Evolutionary conservation across 306 rosid genomes (phyloP).

Genomic region (Cucurbita maxima): DNA sequence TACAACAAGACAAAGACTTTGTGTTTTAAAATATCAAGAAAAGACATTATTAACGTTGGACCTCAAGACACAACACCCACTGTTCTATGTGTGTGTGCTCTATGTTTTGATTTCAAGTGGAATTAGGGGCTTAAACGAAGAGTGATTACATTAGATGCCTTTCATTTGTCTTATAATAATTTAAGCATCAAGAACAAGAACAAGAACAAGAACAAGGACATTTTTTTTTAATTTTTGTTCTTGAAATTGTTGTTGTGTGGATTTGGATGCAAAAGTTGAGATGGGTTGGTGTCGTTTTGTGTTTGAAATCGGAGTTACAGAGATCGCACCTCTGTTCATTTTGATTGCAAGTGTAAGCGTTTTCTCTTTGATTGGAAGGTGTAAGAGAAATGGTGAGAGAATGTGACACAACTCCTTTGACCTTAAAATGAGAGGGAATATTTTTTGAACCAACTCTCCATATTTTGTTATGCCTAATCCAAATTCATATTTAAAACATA

Average conservation of each 20-base stretch:
- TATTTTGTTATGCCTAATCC: no score
- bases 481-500: no score
- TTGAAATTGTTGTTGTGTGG: background rate
- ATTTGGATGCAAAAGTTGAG: background rate
- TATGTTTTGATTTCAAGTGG: background rate
- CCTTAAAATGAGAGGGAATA: background rate
- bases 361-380: background rate
- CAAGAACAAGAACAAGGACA: background rate
- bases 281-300: background rate
- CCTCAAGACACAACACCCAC: background rate
- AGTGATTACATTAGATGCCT: background rate
- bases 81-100: background rate
- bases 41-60: background rate
- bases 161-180: background rate
- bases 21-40: background rate
- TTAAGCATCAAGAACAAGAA: background rate
- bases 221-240: background rate
- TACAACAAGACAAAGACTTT: background rate
- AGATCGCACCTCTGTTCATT: background rate
- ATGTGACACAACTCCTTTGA: no score
- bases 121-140: background rate
- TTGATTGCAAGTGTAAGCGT: background rate
- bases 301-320: background rate
- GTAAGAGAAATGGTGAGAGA: no score
- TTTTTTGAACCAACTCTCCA: background rate